Evolutionary conservation across 805 yeast genomes (phyloP).

Genomic region (Teunomyces stri): DNA sequence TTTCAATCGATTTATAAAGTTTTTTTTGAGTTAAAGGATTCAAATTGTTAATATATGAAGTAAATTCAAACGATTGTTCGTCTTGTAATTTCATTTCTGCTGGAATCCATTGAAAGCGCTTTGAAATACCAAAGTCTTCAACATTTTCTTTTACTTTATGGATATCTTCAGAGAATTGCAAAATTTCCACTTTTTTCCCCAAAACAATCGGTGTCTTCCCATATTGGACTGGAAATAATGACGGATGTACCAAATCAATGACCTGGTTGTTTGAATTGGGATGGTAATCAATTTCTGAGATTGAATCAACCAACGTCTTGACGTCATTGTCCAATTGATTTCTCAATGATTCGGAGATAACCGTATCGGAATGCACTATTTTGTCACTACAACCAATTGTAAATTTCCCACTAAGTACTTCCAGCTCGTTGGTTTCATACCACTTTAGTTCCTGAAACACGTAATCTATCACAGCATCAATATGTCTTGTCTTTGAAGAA

Average conservation of each 20-base stretch:
- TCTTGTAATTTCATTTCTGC: slow-evolving; percentile 7
- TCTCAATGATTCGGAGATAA: slow-evolving; percentile 1
- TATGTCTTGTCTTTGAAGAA: not conserved
- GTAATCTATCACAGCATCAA: slow-evolving; percentile 12
- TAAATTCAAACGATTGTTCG: slow-evolving; percentile 15
- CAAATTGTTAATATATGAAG: slow-evolving; percentile 41
- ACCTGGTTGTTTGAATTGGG: slow-evolving; percentile 13
- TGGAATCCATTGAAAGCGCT: slow-evolving; percentile 16
- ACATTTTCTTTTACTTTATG: too few species aligned
- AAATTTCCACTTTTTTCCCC: not conserved
- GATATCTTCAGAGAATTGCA: not conserved
- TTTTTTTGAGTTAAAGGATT: slow-evolving; percentile 28
- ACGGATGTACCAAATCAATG: slow-evolving; percentile 21
- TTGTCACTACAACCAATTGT: slow-evolving; percentile 6
- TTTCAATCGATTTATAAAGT: slow-evolving; percentile 29
- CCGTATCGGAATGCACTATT: slow-evolving; percentile 8
- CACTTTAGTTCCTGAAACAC: slow-evolving; percentile 14
- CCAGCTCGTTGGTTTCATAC: slow-evolving; percentile 10
- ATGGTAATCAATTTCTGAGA: slow-evolving; percentile 11
- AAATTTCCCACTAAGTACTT: slow-evolving; percentile 5
- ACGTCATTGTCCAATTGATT: not conserved
- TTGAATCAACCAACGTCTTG: slow-evolving; percentile 3
- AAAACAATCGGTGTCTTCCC: slow-evolving; percentile 9
- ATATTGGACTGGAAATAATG: slow-evolving; percentile 17
- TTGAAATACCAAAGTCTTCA: slow-evolving; percentile 8